Conservation (phyloP, 495 filamentous ascomycete genomes). For the Penicillium coprophilum region DNA sequence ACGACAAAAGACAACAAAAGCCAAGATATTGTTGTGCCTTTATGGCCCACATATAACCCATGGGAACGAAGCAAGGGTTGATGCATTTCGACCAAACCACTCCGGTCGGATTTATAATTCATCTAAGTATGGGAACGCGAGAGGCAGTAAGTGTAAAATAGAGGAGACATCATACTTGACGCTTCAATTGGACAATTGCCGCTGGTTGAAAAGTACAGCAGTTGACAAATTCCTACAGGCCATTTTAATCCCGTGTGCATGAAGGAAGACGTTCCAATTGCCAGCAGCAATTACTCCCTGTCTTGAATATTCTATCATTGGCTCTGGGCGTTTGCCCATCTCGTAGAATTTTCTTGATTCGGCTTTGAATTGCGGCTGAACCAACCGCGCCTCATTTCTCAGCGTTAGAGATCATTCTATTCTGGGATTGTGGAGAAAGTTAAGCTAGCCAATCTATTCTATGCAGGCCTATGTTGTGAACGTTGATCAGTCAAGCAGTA, state of each 20-base stretch:
- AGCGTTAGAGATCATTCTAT: neutral
- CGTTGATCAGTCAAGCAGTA: neutral
- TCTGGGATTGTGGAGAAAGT: neutral
- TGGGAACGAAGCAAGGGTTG: neutral
- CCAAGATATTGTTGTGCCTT: neutral
- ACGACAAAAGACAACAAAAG: too few species aligned
- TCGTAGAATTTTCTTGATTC: neutral
- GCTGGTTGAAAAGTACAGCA: too few species aligned
- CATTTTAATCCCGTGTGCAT: too few species aligned
- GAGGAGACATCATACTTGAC: too few species aligned
- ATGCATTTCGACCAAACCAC: neutral
- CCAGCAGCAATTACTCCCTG: too few species aligned
- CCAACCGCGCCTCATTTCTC: neutral
- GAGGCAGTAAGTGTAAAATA: too few species aligned
- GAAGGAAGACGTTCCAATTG: too few species aligned
- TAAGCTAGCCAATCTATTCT: neutral
- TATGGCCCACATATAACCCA: neutral
- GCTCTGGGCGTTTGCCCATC: neutral
- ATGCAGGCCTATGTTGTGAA: neutral
- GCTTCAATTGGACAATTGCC: too few species aligned
- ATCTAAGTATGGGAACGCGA: neutral
- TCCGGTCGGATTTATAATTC: neutral
- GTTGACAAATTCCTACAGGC: too few species aligned
- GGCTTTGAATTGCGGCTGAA: neutral
- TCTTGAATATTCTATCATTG: too few species aligned